Evolutionary conservation across 2,329 filamentous ascomycete genomes (phyloP), one percentile per base, ranked within the genome.

Genomic region (Talaromyces sp.): DNA sequence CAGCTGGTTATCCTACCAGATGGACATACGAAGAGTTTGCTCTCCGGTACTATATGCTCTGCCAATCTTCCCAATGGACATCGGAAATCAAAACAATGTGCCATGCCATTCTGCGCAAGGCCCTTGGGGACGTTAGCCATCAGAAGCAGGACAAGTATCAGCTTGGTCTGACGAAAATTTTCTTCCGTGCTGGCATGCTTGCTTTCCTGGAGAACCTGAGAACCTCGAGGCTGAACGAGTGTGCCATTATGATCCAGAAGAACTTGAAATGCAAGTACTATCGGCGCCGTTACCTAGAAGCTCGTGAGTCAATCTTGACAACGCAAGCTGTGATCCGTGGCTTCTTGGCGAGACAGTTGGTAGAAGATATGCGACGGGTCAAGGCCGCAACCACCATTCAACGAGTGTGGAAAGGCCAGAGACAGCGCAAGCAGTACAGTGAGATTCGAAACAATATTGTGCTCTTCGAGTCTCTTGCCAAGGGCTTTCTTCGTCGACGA

Each of bases 1-100:
- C 91, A 74, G 95, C 95, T 66, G 95, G 95, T 65, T 99, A 99
- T 73, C 95, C 95, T 16, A 98, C 95, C 53, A 85, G 95, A 74
- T 99, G 95, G 96, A 98, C 95, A 0, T 99, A 97, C 73, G 95
- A 99, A 73, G 95, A 99, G 74, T 99, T 99, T 76, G 95, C 95
- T 18, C 82, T 97, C 63, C 88, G 95, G 64, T 99, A 99, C 81
- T 99, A 99, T 81, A 97, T 99, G 92, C 83, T 99, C 65, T 91
- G 96, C 55, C 92, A 89, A 57, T 98, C 95, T 4, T 83, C 84
- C 18, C 85, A 91, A 69, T 98, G 95, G 94, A 96, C 93, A 4
- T 88, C 92, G 0, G 93, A 98, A 75, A 96, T 99, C 68, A 87
- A 92, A 58, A 83, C 93, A 62, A 96, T 99, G 90, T 95, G 93